Conservation (phyloP, 2,329 filamentous ascomycete genomes). For the Didymella keratinophila region DNA sequence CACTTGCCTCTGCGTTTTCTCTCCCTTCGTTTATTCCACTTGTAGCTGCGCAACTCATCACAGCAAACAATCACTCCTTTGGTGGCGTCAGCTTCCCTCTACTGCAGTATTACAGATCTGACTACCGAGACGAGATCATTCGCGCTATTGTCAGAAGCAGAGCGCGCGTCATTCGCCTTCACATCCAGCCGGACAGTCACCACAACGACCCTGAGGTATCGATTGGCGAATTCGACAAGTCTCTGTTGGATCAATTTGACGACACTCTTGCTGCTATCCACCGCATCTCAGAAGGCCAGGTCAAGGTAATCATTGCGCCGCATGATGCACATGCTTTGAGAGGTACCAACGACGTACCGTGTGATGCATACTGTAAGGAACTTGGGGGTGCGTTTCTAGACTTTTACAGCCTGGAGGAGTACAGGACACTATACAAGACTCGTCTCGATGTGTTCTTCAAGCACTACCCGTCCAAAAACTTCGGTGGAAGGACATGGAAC, state of each 20-base stretch:
- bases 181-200: slow-evolving; percentile 41
- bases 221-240: slow-evolving; percentile 43
- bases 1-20: slow-evolving; percentile 27
- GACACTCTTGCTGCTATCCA: slow-evolving; percentile 48
- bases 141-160: slow-evolving; percentile 39
- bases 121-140: slow-evolving; percentile 42
- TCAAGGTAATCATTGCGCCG: slow-evolving; percentile 49
- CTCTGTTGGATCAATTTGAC: slow-evolving; percentile 46
- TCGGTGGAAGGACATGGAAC: slow-evolving; percentile 41
- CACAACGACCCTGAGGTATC: slow-evolving; percentile 44
- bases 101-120: slow-evolving; percentile 41
- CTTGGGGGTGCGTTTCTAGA: slow-evolving; percentile 44
- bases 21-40: slow-evolving; percentile 18
- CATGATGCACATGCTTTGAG: slow-evolving; percentile 47
- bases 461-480: slow-evolving; percentile 47
- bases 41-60: slow-evolving; percentile 38
- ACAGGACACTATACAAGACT: slow-evolving; percentile 41
- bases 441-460: slow-evolving; percentile 46
- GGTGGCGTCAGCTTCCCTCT: slow-evolving; percentile 47
- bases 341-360: slow-evolving; percentile 41
- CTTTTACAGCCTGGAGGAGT: slow-evolving; percentile 45
- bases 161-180: slow-evolving; percentile 44
- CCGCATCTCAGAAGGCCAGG: slow-evolving; percentile 44
- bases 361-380: slow-evolving; percentile 47
- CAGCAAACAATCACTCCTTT: slow-evolving; percentile 43